Percentiles rank a stretch among this genome's conserved stretches.
phyloP scores from a whole-genome alignment of 2,329 filamentous ascomycete genomes.

The Colletotrichum aenigma region DNA sequence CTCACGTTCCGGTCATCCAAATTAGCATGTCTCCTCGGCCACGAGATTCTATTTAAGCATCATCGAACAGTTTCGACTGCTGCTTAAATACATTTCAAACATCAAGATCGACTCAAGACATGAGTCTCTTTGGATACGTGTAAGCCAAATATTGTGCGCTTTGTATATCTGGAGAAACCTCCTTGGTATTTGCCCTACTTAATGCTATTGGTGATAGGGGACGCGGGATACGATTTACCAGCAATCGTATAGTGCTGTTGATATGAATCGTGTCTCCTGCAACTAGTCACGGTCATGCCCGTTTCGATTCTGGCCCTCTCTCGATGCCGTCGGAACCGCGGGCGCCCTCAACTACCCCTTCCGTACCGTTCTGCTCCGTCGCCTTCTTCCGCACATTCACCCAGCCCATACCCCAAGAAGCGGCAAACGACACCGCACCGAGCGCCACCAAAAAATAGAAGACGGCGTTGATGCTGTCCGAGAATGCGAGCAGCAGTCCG shows the following conservation, averaged over 20 bases:
- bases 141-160: no score
- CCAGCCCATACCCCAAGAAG: not conserved
- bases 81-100: not conserved
- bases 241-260: fast-evolving
- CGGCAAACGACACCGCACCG: not conserved
- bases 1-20: fast-evolving
- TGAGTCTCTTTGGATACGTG: no score
- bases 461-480: not conserved
- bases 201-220: not conserved
- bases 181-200: not conserved
- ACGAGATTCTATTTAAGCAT: not conserved
- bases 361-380: not conserved
- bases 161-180: not conserved
- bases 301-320: not conserved
- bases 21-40: not conserved
- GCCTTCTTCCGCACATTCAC: not conserved
- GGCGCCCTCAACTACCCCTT: not conserved
- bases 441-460: not conserved
- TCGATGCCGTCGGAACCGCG: not conserved
- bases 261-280: fast-evolving
- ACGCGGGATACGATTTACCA: not conserved
- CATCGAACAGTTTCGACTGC: not conserved
- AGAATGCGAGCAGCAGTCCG: not conserved
- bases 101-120: not conserved
- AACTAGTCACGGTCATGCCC: not conserved